Evolutionary conservation across 2,329 filamentous ascomycete genomes (phyloP), one percentile per base, ranked within the genome.

Genomic region (Venturia carpophila): DNA sequence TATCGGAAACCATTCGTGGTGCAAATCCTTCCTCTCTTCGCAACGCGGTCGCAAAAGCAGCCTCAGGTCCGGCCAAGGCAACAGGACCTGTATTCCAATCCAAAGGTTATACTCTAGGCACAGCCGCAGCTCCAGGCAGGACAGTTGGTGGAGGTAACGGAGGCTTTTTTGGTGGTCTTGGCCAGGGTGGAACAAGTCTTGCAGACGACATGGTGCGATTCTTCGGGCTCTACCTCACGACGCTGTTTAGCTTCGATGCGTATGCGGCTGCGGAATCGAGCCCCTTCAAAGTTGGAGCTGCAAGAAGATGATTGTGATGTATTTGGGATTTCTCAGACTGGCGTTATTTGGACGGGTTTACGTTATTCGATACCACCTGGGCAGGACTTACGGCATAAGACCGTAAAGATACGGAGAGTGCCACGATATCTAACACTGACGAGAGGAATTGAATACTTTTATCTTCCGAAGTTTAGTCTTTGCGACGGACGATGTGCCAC

Each of bases 21-120:
- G 79, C 79, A 7, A 80, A 81, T 67, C 75, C 78, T n/a, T 74
- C 77, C 27, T 78, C 78, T 43, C 77, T 81, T 21, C 78, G 78
- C 64, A 75, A 76, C 60, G 78, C 79, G 39, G 77, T 81, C 13
- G 73, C 77, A 67, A 78, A 77, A 68, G 79, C 79, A 63, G 75
- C 75, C 19, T 73, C 71, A 45, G 77, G 79, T 67, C 68, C 73
- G 5, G 72, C 73, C 0, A 72, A 73, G 60, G 73, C 72, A n/a
- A 71, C 76, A 1, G 77, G 72, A 9, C 72, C 73, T 24, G 68
- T 68, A n/a, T 81, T 81, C 69, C 69, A 73, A 30, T 75, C 76
- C 1, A 76, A 76, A 67, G 79, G 79, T 3, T 73, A 78, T 65
- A 79, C 76, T 5, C 70, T 81, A 9, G 77, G 78, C n/a, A 19